A percentile compares a stretch with the other conserved stretches of the same genome.
Conservation (phyloP, 2,329 filamentous ascomycete genomes). For the Allantophomopsis lycopodina region DNA sequence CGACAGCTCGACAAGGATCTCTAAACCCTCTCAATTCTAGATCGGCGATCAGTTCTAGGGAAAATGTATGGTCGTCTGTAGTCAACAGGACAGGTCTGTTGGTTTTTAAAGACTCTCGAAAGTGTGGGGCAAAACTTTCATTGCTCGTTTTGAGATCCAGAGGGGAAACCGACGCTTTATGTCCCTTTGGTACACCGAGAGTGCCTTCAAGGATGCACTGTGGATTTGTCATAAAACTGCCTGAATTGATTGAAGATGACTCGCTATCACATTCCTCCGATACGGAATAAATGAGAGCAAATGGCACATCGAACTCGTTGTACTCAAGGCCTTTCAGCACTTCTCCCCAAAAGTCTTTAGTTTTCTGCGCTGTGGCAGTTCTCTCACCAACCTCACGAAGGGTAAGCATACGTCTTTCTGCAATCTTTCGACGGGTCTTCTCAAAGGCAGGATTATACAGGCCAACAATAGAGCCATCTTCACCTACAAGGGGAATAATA, state of each 20-base stretch:
- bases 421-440: conserved; percentile 65
- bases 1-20: conserved; percentile 54
- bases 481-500: conserved; percentile 63
- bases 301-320: conserved; percentile 65
- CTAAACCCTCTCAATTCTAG: conserved; percentile 59
- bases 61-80: conserved; percentile 51
- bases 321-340: conserved; percentile 56
- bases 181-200: conserved; percentile 51
- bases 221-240: conserved; percentile 44
- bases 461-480: conserved; percentile 60
- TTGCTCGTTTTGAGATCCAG: conserved; percentile 58
- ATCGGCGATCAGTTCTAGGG: conserved; percentile 47
- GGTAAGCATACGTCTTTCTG: conserved; percentile 67
- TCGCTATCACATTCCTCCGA: conserved; percentile 60
- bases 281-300: conserved; percentile 65
- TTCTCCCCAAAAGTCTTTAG: conserved; percentile 61
- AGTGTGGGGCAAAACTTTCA: conserved; percentile 63
- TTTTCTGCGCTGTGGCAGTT: conserved; percentile 57
- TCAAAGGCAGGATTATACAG: conserved; percentile 74
- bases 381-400: conserved; percentile 65
- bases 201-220: conserved; percentile 58
- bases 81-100: conserved; percentile 55
- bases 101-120: conserved; percentile 62
- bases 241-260: conserved; percentile 56
- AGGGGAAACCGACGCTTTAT: conserved; percentile 41